Conservation (phyloP, 139 green algal genomes). For the Chlorella sp. region DNA sequence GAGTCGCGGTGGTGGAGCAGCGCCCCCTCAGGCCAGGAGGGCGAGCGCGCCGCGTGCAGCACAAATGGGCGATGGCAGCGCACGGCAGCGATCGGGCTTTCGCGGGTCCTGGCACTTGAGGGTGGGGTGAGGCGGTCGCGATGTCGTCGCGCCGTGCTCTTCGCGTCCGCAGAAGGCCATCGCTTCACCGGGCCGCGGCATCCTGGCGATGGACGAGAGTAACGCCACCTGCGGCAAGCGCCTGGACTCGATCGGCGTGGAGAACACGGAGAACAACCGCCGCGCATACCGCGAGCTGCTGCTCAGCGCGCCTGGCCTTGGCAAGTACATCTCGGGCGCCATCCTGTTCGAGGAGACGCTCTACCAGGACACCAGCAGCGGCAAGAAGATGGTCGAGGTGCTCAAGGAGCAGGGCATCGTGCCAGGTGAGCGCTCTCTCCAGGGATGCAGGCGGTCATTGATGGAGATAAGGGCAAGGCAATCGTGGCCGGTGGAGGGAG, state of each 20-base stretch:
- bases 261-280: constrained; percentile 99
- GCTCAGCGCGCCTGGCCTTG: constrained; percentile 81
- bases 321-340: constrained; percentile 87
- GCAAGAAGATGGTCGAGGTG: constrained; percentile 82
- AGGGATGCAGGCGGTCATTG: too few species aligned
- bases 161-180: constrained; percentile 84
- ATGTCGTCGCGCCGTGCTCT: too few species aligned
- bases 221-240: constrained; percentile 96
- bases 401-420: constrained; percentile 78
- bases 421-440: too few species aligned
- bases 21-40: too few species aligned
- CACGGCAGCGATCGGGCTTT: too few species aligned
- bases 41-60: too few species aligned
- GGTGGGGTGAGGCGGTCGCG: too few species aligned
- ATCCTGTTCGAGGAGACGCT: constrained; percentile 99
- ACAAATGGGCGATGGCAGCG: too few species aligned
- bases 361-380: constrained; percentile 80
- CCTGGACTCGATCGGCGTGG: constrained; percentile 93
- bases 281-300: constrained; percentile 95
- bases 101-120: too few species aligned
- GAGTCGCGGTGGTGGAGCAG: too few species aligned
- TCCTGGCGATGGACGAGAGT: constrained; percentile 99
- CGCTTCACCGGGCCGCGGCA: constrained; percentile 77
- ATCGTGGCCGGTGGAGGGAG: too few species aligned
- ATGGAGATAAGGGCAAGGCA: too few species aligned